Evolutionary conservation across 352 stramenopile genomes (phyloP).

Genomic region (Thraustochytrium sp.): DNA sequence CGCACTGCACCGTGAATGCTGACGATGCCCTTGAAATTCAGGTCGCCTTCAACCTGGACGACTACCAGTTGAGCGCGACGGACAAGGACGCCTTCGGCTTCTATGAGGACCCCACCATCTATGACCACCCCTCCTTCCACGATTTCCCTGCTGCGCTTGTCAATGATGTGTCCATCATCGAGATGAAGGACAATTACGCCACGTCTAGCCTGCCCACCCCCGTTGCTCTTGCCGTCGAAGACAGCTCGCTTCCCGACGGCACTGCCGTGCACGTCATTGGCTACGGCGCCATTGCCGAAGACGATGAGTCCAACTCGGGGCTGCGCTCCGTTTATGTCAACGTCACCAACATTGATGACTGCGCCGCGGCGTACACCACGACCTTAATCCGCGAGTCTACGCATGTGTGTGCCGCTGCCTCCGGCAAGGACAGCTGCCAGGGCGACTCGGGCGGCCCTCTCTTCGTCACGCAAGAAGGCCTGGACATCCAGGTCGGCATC

Average conservation of each 20-base stretch:
- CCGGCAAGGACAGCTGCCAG: constrained; percentile 19
- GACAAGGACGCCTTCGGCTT: background rate
- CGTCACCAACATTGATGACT: background rate
- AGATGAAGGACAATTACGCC: background rate
- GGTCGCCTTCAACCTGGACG: background rate
- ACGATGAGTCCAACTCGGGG: no score
- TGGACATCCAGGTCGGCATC: background rate
- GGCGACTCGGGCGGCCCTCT: constrained; percentile 10
- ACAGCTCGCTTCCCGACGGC: background rate
- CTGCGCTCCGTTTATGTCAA: background rate
- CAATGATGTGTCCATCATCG: background rate
- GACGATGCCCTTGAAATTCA: background rate
- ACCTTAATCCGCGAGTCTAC: background rate
- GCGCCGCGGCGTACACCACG: background rate
- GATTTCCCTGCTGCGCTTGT: background rate
- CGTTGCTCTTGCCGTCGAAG: background rate
- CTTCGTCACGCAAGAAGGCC: background rate
- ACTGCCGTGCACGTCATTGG: no score
- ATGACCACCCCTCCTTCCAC: background rate
- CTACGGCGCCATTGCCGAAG: no score
- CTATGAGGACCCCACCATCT: no score
- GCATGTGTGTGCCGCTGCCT: background rate
- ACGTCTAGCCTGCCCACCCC: background rate
- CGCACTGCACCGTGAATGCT: background rate
- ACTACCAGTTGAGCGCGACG: background rate